Percentiles rank a stretch among this genome's conserved stretches.
phyloP scores from a whole-genome alignment of 2,329 filamentous ascomycete genomes.

The Helminthosporium solani region DNA sequence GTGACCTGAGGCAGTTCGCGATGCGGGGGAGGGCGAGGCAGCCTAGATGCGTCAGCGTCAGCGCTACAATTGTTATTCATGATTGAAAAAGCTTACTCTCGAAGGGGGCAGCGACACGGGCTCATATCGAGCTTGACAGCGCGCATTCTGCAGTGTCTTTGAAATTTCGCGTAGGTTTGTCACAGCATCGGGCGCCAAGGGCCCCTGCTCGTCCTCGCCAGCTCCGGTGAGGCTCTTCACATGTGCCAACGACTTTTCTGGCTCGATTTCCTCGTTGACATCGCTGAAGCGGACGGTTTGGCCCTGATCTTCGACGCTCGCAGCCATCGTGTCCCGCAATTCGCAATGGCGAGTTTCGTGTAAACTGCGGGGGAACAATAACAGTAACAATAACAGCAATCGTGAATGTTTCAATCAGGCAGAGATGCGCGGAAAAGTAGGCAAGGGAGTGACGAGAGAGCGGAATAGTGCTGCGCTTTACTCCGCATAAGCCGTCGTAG shows the following conservation, averaged over 20 bases:
- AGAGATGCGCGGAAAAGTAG: background rate
- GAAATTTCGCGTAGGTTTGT: conserved; percentile 73
- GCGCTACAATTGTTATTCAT: conserved; percentile 12
- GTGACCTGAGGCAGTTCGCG: conserved; percentile 53
- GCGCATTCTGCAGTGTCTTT: conserved; percentile 68
- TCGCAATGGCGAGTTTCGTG: background rate
- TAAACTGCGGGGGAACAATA: background rate
- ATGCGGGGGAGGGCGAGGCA: conserved; percentile 49
- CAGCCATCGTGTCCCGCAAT: conserved; percentile 25
- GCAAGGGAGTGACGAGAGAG: background rate
- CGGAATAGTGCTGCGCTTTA: background rate
- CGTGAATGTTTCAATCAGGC: background rate
- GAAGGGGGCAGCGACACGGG: conserved; percentile 84
- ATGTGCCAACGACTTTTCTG: conserved; percentile 34
- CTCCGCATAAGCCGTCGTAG: too few species aligned
- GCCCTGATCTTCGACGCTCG: conserved; percentile 24
- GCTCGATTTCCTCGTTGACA: conserved; percentile 42
- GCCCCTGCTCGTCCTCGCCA: conserved; percentile 23
- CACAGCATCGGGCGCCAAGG: conserved; percentile 47
- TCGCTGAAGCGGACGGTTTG: conserved; percentile 45
- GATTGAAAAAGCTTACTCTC: conserved; percentile 59
- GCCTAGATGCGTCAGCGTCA: conserved; percentile 39
- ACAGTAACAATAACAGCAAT: too few species aligned
- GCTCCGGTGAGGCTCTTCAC: conserved; percentile 30
- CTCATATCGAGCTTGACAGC: conserved; percentile 83